These are phyloP conservation scores for Cryphonectria japonica DNA, from an alignment of 2,329 filamentous ascomycete species.

Conservation along the genomic window DNA sequence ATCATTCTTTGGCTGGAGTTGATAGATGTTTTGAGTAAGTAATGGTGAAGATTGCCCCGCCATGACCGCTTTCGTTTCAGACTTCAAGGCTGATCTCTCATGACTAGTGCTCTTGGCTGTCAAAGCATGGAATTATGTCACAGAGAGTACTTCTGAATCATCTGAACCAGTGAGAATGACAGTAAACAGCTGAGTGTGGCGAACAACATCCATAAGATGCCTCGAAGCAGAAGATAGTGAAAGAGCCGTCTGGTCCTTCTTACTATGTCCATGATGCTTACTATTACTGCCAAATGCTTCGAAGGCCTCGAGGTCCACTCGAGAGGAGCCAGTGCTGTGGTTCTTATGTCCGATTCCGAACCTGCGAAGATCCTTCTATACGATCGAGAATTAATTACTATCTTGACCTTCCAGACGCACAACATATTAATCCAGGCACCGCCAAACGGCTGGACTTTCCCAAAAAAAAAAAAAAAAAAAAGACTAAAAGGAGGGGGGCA, in stretches of 20 bases:
- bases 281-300: neutral
- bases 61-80: neutral
- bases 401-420: neutral
- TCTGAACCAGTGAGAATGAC: neutral
- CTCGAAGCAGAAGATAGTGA: neutral
- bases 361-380: neutral
- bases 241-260: neutral
- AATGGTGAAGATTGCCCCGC: no score
- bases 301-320: neutral
- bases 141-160: neutral
- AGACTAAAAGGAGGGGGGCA: no score
- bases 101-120: neutral
- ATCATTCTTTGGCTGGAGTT: neutral
- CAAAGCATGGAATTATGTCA: neutral
- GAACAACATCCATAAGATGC: neutral
- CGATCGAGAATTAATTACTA: neutral
- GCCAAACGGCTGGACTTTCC: neutral
- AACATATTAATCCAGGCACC: neutral
- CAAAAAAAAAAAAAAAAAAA: neutral
- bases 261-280: neutral
- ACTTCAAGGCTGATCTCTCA: neutral
- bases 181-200: neutral
- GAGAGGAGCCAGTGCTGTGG: neutral
- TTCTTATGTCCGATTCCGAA: neutral
- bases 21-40: neutral